phyloP scores from a whole-genome alignment of 2,329 filamentous ascomycete genomes.

The Salinomyces thailandicus region DNA sequence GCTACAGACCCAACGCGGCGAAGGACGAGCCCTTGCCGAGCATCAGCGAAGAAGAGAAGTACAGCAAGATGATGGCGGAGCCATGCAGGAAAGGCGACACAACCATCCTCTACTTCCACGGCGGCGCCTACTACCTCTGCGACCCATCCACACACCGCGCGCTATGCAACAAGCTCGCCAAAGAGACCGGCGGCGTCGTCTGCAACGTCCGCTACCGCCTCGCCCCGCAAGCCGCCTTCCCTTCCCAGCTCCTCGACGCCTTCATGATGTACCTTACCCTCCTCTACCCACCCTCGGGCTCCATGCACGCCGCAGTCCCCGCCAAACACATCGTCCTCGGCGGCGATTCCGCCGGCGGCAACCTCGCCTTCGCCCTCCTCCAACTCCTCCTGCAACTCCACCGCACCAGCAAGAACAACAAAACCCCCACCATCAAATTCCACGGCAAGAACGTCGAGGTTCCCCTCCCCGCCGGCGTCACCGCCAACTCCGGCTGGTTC shows the following conservation, averaged over 20 bases:
- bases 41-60: constrained; percentile 55
- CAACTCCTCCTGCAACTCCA: constrained; percentile 58
- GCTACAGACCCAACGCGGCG: constrained; percentile 49
- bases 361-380: constrained; percentile 55
- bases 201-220: constrained; percentile 67
- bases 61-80: constrained; percentile 56
- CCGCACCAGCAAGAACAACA: constrained; percentile 29
- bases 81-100: constrained; percentile 42
- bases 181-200: constrained; percentile 54
- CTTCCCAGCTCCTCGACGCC: constrained; percentile 61
- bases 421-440: constrained; percentile 44
- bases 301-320: constrained; percentile 55
- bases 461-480: constrained; percentile 56
- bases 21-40: constrained; percentile 42
- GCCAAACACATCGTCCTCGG: constrained; percentile 58
- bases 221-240: constrained; percentile 64
- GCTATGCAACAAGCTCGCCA: constrained; percentile 50
- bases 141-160: constrained; percentile 59
- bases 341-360: constrained; percentile 69
- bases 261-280: constrained; percentile 62
- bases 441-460: constrained; percentile 48
- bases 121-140: constrained; percentile 62
- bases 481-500: constrained; percentile 57
- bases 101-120: constrained; percentile 65
- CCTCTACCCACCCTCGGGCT: constrained; percentile 58